phyloP scores from a whole-genome alignment of 2,329 filamentous ascomycete genomes.

The Scedosporium dehoogii region DNA sequence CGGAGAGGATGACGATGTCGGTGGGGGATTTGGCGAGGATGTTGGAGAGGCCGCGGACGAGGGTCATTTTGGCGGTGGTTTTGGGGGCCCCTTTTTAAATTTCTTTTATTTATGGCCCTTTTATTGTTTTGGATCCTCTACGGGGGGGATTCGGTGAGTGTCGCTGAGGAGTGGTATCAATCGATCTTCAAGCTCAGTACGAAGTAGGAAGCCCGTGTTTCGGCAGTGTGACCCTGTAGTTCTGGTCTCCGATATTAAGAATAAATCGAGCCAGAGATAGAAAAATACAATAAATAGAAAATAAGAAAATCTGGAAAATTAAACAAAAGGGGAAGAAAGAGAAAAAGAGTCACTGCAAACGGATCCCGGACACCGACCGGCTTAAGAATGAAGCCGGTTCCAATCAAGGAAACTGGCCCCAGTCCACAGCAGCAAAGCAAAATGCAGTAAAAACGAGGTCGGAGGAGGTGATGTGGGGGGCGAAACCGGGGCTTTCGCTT shows the following conservation, averaged over 20 bases:
- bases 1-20: constrained; percentile 81
- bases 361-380: neutral
- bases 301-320: neutral
- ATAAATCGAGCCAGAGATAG: too few species aligned
- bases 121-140: neutral
- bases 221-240: too few species aligned
- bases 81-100: neutral
- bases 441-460: neutral
- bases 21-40: constrained; percentile 70
- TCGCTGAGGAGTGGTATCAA: neutral
- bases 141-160: neutral
- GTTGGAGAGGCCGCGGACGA: constrained; percentile 59
- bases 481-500: neutral
- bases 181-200: too few species aligned
- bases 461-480: neutral
- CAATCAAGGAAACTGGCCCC: neutral
- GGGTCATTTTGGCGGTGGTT: constrained; percentile 27
- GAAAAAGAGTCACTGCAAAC: neutral
- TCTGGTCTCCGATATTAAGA: too few species aligned
- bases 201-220: too few species aligned
- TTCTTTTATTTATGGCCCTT: neutral
- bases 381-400: neutral
- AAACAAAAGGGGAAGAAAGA: constrained; percentile 6
- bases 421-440: neutral
- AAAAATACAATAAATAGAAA: too few species aligned